Evolutionary conservation across 2,329 filamentous ascomycete species (phyloP).

Genomic region (Penicillium sp.): DNA sequence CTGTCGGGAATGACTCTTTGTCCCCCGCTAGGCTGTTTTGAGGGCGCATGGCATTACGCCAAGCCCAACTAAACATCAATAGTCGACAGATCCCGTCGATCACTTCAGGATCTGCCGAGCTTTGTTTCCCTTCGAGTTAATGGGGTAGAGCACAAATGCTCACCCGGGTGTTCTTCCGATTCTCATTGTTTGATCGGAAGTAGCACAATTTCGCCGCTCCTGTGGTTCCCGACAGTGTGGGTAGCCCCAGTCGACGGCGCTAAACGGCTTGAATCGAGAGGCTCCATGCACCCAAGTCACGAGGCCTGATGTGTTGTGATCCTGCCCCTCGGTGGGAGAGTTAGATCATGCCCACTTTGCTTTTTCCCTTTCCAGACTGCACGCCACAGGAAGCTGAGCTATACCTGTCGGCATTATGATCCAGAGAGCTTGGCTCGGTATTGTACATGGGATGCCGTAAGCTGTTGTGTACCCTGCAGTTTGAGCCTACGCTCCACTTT

Average conservation of each 20-base stretch:
- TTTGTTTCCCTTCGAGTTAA: slow-evolving; percentile 15
- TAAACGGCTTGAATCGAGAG: slow-evolving; percentile 21
- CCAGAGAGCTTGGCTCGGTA: not conserved
- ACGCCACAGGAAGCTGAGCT: not conserved
- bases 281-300: slow-evolving; percentile 26
- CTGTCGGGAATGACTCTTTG: not conserved
- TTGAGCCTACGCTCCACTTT: slow-evolving; percentile 1
- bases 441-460: not conserved
- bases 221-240: slow-evolving; percentile 13
- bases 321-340: not conserved
- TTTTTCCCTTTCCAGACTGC: not conserved
- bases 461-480: not conserved
- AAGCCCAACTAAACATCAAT: slow-evolving; percentile 39
- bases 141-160: not conserved
- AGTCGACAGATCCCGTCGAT: slow-evolving; percentile 42
- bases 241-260: slow-evolving; percentile 18
- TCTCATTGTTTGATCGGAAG: slow-evolving; percentile 9
- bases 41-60: slow-evolving; percentile 28
- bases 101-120: slow-evolving; percentile 32
- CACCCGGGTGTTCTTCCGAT: not conserved
- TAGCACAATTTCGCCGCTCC: slow-evolving; percentile 2
- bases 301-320: slow-evolving; percentile 8
- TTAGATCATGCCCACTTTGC: not conserved
- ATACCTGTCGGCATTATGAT: not conserved
- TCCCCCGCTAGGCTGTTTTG: not conserved